These are phyloP conservation scores for Stephanodiscus triporus DNA, from an alignment of 108 stramenopile species.

Conservation along the genomic window DNA sequence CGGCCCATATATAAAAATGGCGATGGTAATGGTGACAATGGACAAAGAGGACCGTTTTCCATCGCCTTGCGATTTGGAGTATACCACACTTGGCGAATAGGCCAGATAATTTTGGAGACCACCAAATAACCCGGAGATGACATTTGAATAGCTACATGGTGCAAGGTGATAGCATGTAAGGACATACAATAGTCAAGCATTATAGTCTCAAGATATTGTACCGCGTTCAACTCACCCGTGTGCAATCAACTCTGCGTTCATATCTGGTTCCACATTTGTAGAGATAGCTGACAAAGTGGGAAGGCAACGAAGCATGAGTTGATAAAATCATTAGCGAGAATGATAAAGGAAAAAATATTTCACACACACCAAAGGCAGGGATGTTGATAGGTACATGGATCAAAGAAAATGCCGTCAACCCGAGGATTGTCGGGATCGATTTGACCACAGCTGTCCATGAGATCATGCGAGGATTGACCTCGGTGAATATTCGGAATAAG, in stretches of 20 bases:
- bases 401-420: conserved; percentile 63
- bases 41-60: conserved; percentile 55
- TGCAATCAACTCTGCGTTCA: conserved; percentile 76
- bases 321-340: background rate
- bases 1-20: conserved; percentile 31
- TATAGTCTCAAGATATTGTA: too few species aligned
- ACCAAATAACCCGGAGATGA: conserved; percentile 58
- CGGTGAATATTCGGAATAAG: conserved; percentile 55
- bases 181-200: background rate
- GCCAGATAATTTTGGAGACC: conserved; percentile 77
- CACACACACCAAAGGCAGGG: conserved; percentile 59
- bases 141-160: conserved; percentile 57
- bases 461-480: conserved; percentile 17
- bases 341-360: background rate
- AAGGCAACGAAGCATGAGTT: background rate
- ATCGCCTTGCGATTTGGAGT: conserved; percentile 64
- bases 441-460: conserved; percentile 62
- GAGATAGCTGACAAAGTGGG: conserved; percentile 36
- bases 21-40: conserved; percentile 15
- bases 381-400: conserved; percentile 89
- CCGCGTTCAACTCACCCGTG: conserved; percentile 34
- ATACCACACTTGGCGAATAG: conserved; percentile 68
- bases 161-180: background rate
- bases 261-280: conserved; percentile 62
- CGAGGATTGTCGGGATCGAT: conserved; percentile 54